Evolutionary conservation across 169 alveolate species (phyloP).

Genomic region (Cyclospora cayetanensis): DNA sequence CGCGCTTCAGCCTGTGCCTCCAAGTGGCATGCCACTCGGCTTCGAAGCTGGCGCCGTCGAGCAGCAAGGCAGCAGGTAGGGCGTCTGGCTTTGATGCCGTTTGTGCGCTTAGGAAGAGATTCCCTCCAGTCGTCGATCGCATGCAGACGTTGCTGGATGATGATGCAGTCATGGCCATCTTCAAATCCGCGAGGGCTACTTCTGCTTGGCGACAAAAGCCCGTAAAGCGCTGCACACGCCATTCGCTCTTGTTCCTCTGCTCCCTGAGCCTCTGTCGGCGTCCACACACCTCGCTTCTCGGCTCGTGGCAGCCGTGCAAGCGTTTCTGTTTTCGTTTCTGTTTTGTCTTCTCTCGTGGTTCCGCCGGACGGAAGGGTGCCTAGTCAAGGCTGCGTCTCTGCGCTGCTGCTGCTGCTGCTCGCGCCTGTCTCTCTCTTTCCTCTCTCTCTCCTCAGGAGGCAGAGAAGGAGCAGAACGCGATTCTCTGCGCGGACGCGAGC

Average conservation of each 20-base stretch:
- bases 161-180: not conserved
- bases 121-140: conserved; percentile 55
- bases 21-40: no score
- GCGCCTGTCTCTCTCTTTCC: not conserved
- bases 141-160: conserved; percentile 30
- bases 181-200: conserved; percentile 46
- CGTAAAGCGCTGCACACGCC: not conserved
- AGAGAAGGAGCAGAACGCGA: conserved; percentile 26
- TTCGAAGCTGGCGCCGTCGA: no score
- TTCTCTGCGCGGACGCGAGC: conserved; percentile 54
- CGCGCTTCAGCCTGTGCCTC: no score
- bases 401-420: not conserved
- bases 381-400: not conserved
- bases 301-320: not conserved
- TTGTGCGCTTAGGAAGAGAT: not conserved
- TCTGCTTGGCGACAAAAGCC: not conserved
- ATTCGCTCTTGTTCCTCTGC: not conserved
- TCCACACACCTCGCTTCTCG: not conserved
- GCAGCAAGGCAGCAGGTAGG: no score
- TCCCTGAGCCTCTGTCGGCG: not conserved
- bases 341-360: not conserved
- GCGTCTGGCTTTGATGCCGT: not conserved
- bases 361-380: not conserved
- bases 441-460: not conserved
- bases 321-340: not conserved